Evolutionary conservation across 1,284 basidiomycete species (phyloP).

Genomic region (Ceratorhiza oryzae-sativae): DNA sequence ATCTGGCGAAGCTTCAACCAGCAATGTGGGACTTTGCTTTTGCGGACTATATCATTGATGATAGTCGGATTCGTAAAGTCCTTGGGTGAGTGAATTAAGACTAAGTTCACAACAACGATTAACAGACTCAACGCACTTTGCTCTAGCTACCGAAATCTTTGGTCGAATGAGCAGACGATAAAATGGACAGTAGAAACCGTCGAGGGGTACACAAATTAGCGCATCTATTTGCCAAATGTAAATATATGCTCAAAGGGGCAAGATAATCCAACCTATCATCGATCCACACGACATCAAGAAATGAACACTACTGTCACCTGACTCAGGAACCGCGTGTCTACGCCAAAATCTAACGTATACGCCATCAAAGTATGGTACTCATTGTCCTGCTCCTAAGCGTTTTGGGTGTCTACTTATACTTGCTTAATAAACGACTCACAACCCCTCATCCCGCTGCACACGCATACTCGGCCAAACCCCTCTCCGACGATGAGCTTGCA

Average conservation of each 20-base stretch:
- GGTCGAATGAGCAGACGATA: constrained; percentile 8
- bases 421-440: neutral
- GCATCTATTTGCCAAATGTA: neutral
- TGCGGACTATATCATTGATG: constrained; percentile 28
- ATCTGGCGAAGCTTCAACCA: constrained; percentile 11
- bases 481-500: constrained; percentile 8
- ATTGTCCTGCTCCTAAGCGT: neutral
- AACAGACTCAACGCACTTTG: neutral
- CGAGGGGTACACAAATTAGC: neutral
- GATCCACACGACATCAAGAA: too few species aligned
- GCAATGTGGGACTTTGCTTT: constrained; percentile 25
- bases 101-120: neutral
- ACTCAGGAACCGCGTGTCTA: neutral
- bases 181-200: constrained; percentile 9
- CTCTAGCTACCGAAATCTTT: neutral
- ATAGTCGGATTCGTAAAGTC: constrained; percentile 12
- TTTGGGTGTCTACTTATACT: neutral
- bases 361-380: neutral
- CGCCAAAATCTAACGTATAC: neutral
- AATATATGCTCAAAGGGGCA: neutral
- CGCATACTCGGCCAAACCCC: neutral
- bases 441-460: neutral
- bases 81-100: constrained; percentile 10
- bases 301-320: neutral
- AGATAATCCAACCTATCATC: too few species aligned